Base-by-base conservation (phyloP, 192 early-diverging fungal species). In the Dissophora ornata region DNA sequence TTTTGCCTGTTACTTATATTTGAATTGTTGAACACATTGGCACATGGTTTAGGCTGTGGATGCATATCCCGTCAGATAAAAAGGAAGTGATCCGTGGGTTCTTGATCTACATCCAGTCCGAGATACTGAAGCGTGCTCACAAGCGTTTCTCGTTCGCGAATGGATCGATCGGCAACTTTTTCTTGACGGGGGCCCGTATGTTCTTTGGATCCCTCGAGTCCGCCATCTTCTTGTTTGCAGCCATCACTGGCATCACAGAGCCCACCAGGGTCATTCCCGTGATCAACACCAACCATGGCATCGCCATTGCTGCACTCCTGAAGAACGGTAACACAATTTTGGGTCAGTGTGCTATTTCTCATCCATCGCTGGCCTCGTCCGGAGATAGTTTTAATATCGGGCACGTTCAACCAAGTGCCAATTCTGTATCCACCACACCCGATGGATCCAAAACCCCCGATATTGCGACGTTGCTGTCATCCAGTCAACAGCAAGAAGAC, bases 281-380 rank as follows among this genome's bases (percentile, higher is more conserved):
- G 25, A 82, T 91, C 56, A 86, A 89, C 36, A 91, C 90, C 41
- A 86, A 85, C 51, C 86, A 87, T 28, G 81, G 79, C 0, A 84
- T 82, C 16, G 79, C 84, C n/a, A 93, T 93, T 57, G 92, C 90
- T 10, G 92, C 89, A 0, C 54, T 83, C 2, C 81, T 92, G 22
- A 88, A 90, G 42, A 81, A 92, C 54, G 90, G 90, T 9, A 57
- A 82, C n/a, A 80, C 79, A 0, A 81, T 93, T 18, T 40, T 82
- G 28, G 92, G 92, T 16, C 92, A 93, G 62, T 93, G 92, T 59
- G 90, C 91, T 38, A 93, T 93, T 45, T 89, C 87, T 24, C 92
- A 93, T 79, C 92, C 92, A 8, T 84, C 84, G 7, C 53, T 81
- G 19, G 67, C 87, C 19, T 59, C 73, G 18, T 75, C 71, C 0